Evolutionary conservation across 2,329 filamentous ascomycete species (phyloP), one percentile per base, ranked within the genome.

Genomic region (Penicillium capsulatum): DNA sequence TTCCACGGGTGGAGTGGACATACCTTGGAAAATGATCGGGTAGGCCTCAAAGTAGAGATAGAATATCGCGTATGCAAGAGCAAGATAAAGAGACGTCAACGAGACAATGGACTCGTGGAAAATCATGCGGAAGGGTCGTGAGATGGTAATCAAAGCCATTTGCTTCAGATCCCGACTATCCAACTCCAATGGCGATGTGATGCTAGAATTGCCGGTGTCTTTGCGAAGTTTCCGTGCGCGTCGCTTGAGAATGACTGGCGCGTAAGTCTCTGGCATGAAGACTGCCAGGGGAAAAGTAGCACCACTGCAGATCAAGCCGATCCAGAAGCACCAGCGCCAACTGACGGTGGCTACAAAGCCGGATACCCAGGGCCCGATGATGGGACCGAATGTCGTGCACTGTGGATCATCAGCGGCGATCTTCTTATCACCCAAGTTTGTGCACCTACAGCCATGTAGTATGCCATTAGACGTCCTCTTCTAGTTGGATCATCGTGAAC

Each of bases 1-100:
- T 28, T 4, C n/a, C 26, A 11, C 6, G 84, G 74, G 26, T 9
- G 6, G 10, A 27, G 5, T 7, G 5, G 14, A 39, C 47, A 7
- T 34, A 44, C 58, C 57, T 45, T 75, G 69, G 62, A 86, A 90
- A 49, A 88, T 83, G 46, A 81, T 71, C 4, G 80, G 80, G 58
- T 82, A 90, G 7, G 83, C 81, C 62, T 87, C 79, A 50, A 90
- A 87, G 57, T 81, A 86, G 63, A 90, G 83, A 70, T 80, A 81
- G 51, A 81, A 79, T 44, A 81, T 76, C 2, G 71, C 75, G 57
- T 88, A 90, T 37, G 80, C 74, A 32, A 89, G 70, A 31, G 84
- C 79, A 22, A 88, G 70, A 62, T 88, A 90, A 60, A 77, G 56
- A 64, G 81, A 88, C 2, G 76, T 77, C 40, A 80, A 79, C 29